Evolutionary conservation across 1,139 yeast genomes (phyloP).

Genomic region (Debaryomycetaceae sp.): DNA sequence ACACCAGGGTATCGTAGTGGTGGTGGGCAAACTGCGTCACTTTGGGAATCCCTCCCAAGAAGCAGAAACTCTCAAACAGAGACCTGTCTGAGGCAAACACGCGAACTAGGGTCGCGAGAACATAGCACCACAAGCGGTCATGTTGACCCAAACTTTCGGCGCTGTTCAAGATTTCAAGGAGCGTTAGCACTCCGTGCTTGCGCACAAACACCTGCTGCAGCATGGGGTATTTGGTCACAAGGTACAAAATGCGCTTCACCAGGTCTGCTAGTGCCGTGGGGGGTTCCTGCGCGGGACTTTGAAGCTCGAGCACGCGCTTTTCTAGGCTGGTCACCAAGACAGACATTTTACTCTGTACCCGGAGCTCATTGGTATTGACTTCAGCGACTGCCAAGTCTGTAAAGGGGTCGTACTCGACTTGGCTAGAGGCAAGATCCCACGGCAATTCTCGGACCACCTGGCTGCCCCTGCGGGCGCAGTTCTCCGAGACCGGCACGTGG

Average conservation of each 20-base stretch:
- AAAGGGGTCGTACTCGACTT: slow-evolving; percentile 21
- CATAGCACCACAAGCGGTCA: slow-evolving; percentile 29
- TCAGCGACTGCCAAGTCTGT: slow-evolving; percentile 28
- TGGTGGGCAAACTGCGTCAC: slow-evolving; percentile 33
- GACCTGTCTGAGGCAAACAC: slow-evolving; percentile 24
- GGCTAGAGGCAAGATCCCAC: too few relatives aligned
- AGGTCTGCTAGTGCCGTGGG: slow-evolving; percentile 22
- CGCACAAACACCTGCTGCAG: slow-evolving; percentile 34
- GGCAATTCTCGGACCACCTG: too few relatives aligned
- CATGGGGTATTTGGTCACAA: slow-evolving; percentile 29
- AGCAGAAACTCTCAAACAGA: slow-evolving; percentile 40
- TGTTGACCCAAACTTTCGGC: slow-evolving; percentile 21
- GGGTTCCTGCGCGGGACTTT: slow-evolving; percentile 22
- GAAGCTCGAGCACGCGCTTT: slow-evolving; percentile 20
- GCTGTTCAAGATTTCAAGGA: slow-evolving; percentile 37
- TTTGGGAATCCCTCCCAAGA: slow-evolving; percentile 48
- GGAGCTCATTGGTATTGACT: slow-evolving; percentile 34
- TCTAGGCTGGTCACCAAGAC: slow-evolving; percentile 25
- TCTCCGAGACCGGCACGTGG: too few relatives aligned
- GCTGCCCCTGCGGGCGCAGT: too few relatives aligned
- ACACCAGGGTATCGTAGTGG: slow-evolving; percentile 23
- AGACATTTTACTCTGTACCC: slow-evolving; percentile 34
- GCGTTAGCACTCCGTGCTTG: slow-evolving; percentile 39
- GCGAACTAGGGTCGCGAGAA: slow-evolving; percentile 29
- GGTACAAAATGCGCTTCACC: slow-evolving; percentile 31